Conservation (phyloP, 441 rosid genomes). For the Erodium texanum region DNA sequence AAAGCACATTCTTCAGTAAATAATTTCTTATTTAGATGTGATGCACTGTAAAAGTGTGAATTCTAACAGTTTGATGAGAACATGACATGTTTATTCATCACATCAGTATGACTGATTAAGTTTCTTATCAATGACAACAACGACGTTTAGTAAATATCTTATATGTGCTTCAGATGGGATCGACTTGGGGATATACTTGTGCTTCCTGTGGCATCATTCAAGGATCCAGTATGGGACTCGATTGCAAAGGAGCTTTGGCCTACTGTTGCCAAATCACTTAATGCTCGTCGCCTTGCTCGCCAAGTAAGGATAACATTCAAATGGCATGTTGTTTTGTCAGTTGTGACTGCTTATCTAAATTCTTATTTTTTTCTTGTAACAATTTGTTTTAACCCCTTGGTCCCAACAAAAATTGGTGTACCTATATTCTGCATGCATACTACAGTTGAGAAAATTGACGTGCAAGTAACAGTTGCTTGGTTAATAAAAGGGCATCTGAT, state of each 20-base stretch:
- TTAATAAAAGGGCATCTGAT: no score
- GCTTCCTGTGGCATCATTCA: constrained; percentile 72
- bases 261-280: constrained; percentile 53
- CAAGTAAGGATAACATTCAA: constrained; percentile 36
- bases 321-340: constrained; percentile 6
- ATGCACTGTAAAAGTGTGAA: no score
- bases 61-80: not conserved
- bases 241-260: constrained; percentile 71
- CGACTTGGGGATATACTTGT: constrained; percentile 80
- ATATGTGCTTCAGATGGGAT: constrained; percentile 57
- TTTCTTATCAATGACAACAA: not conserved
- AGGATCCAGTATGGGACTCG: constrained; percentile 69
- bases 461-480: no score
- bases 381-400: constrained; percentile 2
- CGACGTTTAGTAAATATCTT: not conserved
- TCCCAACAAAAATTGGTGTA: not conserved
- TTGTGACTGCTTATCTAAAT: not conserved
- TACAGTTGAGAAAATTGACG: no score
- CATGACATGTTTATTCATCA: constrained; percentile 6
- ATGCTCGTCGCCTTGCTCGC: constrained; percentile 61
- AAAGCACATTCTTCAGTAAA: constrained; percentile 2
- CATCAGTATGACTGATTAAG: not conserved
- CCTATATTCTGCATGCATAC: not conserved
- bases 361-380: not conserved
- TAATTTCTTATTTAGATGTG: no score